Evolutionary conservation across 176 grass and related monocot genomes (phyloP), one percentile per base, ranked within the genome.

Genomic region (Avena atlantica): DNA sequence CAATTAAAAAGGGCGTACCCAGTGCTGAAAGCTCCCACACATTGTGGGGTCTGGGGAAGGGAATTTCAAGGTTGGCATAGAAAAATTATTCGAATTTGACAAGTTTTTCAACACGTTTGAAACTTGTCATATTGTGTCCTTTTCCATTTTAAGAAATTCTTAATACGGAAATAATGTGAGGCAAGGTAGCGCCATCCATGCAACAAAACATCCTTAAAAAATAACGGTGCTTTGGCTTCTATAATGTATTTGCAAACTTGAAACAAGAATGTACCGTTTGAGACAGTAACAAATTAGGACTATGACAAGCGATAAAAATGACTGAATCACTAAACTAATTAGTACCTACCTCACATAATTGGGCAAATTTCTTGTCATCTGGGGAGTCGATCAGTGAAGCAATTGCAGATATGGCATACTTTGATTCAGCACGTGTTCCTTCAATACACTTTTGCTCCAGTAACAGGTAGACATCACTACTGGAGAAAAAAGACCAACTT

Each of bases 351-450:
- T 96, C 24, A 14, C 81, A 94, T 86, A 98, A 90, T 88, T 49
- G 86, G 68, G 76, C 64, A 89, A 96, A 94, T 74, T 58, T 92
- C 62, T 52, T 51, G 68, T 93, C 86, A 87, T 78, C 75, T 83
- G 89, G 67, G 36, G 84, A 74, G 70, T 81, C 83, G 24, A 83
- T 77, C 21, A 98, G 76, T 44, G 92, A 93, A 90, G 79, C 86
- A 83, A 98, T 96, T 78, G 89, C 88, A 72, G 65, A 76, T 62
- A 96, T 78, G 66, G 97, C 97, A 79, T 91, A 88, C 82, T 98
- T 98, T 37, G 97, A 90, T 90, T 98, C 97, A n/a, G 70, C 77
- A 51, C 94, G 93, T 50, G 97, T 96, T 87, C 96, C 96, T 85
- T 96, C 92, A 74, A 96, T 90, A 83, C 96, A 98, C 83, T 90